Base-by-base conservation (phyloP, 495 filamentous ascomycete species). In the Penicillium pulvis region DNA sequence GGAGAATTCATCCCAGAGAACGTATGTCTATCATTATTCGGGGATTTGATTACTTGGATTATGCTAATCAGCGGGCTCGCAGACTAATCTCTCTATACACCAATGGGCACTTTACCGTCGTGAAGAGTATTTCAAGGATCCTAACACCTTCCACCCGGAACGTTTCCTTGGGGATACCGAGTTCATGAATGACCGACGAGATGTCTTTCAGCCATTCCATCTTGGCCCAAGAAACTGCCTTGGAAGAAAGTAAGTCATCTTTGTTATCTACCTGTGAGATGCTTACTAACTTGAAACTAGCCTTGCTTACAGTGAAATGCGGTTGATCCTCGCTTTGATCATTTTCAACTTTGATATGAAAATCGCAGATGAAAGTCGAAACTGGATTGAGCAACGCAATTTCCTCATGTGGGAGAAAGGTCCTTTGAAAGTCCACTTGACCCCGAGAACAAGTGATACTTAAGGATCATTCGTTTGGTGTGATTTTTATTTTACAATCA, bases 141-240 rank as follows among this genome's bases (percentile, higher is more conserved):
- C 85, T 0, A 64, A 75, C 19, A 51, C 65, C 17, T 87, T 80
- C 56, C 58, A 74, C 16, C 83, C 82, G 0, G 82, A 85, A 59
- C 73, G 82, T 14, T 87, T 79, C 47, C 49, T 80, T 3, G 71
- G 64, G 0, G 66, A 73, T 26, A 8, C 58, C 3, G 12, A 42
- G 9, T 82, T 71, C 60, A 61, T 56, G n/a, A 68, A 73, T 24
- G 83, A 85, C 55, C 63, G 71, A 10, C 62, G 67, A n/a, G 70
- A 72, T 12, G 75, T 75, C 8, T 63, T 80, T 23, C 77, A 83
- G 58, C 83, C 85, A 1, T 90, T 89, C 54, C 75, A 76, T 28
- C 26, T 80, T 28, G 86, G 87, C 0, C 76, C 81, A 1, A 67
- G 87, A 19, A 83, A 86, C 60, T 89, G 86, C 55, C 71, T 87